Percentiles rank a stretch among this genome's conserved stretches.
phyloP scores from a whole-genome alignment of 768 basidiomycete species.

The Candolleomyces eurysporus region DNA sequence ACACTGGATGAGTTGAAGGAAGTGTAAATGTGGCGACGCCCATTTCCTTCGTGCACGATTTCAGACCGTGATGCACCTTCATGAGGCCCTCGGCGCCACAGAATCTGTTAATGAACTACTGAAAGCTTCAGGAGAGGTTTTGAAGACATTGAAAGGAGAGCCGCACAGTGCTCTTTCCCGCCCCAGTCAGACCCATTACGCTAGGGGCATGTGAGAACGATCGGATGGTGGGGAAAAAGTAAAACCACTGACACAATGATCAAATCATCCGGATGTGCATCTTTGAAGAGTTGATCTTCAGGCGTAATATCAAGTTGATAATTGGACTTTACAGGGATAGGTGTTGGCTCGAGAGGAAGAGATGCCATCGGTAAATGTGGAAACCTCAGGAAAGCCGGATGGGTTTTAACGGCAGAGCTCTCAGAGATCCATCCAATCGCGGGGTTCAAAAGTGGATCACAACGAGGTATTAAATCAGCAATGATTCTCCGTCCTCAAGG shows the following conservation, averaged over 20 bases:
- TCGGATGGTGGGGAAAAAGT: neutral
- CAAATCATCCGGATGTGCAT: neutral
- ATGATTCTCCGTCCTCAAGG: no score
- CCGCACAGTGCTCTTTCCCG: conserved; percentile 5
- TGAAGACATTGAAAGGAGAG: neutral
- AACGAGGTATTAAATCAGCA: no score
- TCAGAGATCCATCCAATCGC: no score
- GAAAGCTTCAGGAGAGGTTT: neutral
- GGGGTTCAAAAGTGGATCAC: no score
- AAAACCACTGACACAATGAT: neutral
- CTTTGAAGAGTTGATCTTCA: neutral
- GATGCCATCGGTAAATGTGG: no score
- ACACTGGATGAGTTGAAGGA: neutral
- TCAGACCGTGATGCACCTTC: neutral
- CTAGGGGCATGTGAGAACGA: neutral
- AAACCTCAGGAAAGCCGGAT: no score
- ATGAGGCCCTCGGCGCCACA: neutral
- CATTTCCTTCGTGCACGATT: neutral
- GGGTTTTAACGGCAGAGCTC: no score
- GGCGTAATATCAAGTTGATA: no score
- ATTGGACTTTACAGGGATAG: no score
- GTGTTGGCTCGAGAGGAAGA: no score
- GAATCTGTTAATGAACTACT: neutral
- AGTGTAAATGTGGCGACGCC: neutral
- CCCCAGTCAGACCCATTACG: conserved; percentile 1